Conservation (phyloP, 1,139 yeast species). For the Taiozyma onychis region DNA sequence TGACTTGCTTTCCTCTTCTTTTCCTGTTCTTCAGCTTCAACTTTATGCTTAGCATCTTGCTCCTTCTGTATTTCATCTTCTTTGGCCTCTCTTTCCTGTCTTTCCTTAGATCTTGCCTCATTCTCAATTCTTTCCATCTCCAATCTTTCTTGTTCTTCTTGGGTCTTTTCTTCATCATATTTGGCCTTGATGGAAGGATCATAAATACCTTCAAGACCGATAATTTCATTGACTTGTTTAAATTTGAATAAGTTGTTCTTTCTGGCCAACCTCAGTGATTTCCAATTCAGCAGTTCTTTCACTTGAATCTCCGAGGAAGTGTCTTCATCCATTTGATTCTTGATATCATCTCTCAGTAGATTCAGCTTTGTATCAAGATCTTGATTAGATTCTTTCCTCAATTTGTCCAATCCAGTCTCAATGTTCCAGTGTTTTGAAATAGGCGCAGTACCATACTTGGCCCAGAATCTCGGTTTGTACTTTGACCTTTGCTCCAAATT, state of each 20-base stretch:
- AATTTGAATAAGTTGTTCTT: constrained; percentile 14
- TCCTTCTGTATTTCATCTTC: neutral
- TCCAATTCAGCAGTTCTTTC: constrained; percentile 19
- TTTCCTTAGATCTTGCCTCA: constrained; percentile 2
- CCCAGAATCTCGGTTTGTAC: constrained; percentile 17
- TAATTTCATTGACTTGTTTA: constrained; percentile 14
- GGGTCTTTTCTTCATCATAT: constrained; percentile 6
- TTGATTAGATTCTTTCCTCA: constrained; percentile 6
- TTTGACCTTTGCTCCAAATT: constrained; percentile 3
- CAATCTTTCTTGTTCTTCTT: neutral
- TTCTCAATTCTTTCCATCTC: constrained; percentile 3
- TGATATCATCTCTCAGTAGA: constrained; percentile 3
- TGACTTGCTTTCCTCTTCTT: constrained; percentile 17
- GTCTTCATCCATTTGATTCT: neutral
- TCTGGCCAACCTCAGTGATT: constrained; percentile 18
- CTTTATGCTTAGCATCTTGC: constrained; percentile 4
- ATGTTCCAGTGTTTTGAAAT: constrained; percentile 20
- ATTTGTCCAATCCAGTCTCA: constrained; percentile 13
- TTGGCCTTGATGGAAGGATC: constrained; percentile 13
- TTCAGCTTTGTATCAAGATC: constrained; percentile 1
- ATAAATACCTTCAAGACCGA: constrained; percentile 20
- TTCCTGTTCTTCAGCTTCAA: constrained; percentile 5
- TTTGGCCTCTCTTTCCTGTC: constrained; percentile 4
- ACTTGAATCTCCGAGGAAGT: neutral
- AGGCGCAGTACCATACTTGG: constrained; percentile 17